Evolutionary conservation across 1,284 basidiomycete species (phyloP).

Genomic region (Prillingera fragicola): DNA sequence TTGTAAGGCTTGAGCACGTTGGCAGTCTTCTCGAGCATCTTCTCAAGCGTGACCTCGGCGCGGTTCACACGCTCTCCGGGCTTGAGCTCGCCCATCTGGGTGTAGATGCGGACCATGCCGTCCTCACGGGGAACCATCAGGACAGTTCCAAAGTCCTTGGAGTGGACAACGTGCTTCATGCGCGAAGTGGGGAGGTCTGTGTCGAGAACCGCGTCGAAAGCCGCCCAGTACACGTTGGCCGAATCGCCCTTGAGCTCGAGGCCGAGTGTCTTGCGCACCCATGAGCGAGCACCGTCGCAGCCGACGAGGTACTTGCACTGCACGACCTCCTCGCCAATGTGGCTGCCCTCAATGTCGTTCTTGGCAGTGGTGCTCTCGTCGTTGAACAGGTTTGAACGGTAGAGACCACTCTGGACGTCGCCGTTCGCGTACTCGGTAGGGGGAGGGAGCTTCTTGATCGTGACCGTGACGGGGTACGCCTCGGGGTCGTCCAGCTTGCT

Average conservation of each 20-base stretch:
- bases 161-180: conserved; percentile 39
- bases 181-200: conserved; percentile 22
- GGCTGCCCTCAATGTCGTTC: conserved; percentile 45
- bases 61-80: conserved; percentile 24
- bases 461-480: conserved; percentile 30
- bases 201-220: conserved; percentile 31
- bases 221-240: conserved; percentile 43
- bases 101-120: conserved; percentile 30
- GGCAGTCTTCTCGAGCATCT: conserved; percentile 59
- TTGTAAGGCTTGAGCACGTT: conserved; percentile 64
- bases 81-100: conserved; percentile 19
- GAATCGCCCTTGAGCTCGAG: conserved; percentile 41
- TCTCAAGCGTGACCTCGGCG: conserved; percentile 51
- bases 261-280: conserved; percentile 26
- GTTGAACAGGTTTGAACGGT: conserved; percentile 32
- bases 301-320: conserved; percentile 31
- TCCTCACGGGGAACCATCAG: conserved; percentile 40
- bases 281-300: conserved; percentile 26
- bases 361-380: conserved; percentile 25
- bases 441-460: conserved; percentile 21
- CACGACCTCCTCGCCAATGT: conserved; percentile 27
- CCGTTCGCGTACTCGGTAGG: conserved; percentile 15
- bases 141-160: conserved; percentile 29
- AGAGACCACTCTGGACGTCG: conserved; percentile 25
- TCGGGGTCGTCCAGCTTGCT: conserved; percentile 15